phyloP scores from a whole-genome alignment of 2,329 filamentous ascomycete genomes.

The Alternaria infectoria region DNA sequence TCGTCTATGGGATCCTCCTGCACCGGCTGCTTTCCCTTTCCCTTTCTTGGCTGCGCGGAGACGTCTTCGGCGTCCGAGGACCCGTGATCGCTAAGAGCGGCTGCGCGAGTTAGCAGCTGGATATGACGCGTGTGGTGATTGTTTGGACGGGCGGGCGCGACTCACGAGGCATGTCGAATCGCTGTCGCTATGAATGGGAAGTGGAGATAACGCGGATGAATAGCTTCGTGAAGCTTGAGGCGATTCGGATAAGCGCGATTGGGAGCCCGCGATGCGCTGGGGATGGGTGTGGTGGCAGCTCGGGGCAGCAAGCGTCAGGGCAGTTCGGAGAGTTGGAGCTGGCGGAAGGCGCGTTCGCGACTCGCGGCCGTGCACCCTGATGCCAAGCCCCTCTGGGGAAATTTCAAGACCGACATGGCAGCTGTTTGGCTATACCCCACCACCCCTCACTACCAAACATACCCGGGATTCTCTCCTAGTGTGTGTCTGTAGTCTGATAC shows the following conservation, averaged over 20 bases:
- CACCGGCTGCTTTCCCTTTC: conserved; percentile 6
- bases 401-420: conserved; percentile 28
- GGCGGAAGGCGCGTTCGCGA: conserved; percentile 21
- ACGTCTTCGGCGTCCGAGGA: conserved; percentile 41
- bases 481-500: conserved; percentile 4
- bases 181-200: conserved; percentile 16
- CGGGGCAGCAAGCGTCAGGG: not conserved
- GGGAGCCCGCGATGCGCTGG: conserved; percentile 2
- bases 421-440: conserved; percentile 34
- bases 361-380: conserved; percentile 16
- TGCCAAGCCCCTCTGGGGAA: conserved; percentile 33
- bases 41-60: conserved; percentile 31
- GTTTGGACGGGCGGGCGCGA: conserved; percentile 11
- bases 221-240: conserved; percentile 2
- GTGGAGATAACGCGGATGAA: not conserved
- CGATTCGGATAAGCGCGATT: conserved; percentile 14
- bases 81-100: conserved; percentile 50
- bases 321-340: conserved; percentile 10
- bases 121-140: conserved; percentile 1
- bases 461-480: conserved; percentile 4
- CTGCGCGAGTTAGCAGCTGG: conserved; percentile 35
- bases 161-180: conserved; percentile 44
- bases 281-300: conserved; percentile 7
- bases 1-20: conserved; percentile 19
- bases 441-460: conserved; percentile 30